Base-by-base conservation (phyloP, 164 flowering plant genomes). In the Annona squamosa region DNA sequence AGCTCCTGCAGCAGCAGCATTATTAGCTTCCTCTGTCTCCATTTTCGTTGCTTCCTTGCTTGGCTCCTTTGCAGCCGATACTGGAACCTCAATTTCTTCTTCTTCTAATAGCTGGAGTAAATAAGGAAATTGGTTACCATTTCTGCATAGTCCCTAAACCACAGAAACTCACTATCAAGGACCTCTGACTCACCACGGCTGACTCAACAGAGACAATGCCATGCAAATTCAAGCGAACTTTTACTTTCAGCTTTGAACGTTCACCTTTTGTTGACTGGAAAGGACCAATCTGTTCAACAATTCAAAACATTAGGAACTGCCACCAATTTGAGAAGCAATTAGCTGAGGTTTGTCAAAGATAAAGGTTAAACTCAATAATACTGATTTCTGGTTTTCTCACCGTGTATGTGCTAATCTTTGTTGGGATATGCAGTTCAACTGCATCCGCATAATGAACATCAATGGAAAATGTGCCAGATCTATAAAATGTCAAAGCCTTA, bases 121-220 rank as follows among this genome's bases (percentile, higher is more conserved):
- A 63, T 16, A 61, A 61, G 46, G n/a, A 61, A 7, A 43, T 71
- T 43, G 48, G 5, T 44, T 46, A 44, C 2, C 46, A 41, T 3
- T 5, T 65, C 10, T 18, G 12, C 3, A 46, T 17, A 42, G 44
- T 41, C 12, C 12, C 16, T 42, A 18, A 66, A 42, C 46, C 10
- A 66, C 42, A 66, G 46, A 43, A 12, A 66, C 43, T 16, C 43
- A 16, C 12, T 48, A 71, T 63, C 10, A 18, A 17, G 57, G 41
- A 4, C 46, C 4, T n/a, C 48, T 5, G 9, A 84, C 97, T 89
- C 84, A 94, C 98, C 13, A 86, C 86, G 62, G 98, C 98, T 4
- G 97, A 90, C 43, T 94, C 99, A 76, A 94, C 71, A 16, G 93
- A 85, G 4, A 91, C 97, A 80, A 91, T 81, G 2, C 99, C 99